These are phyloP conservation scores for Scheffersomyces cryptocercus DNA, from an alignment of 1,139 yeast genomes.

Conservation along the genomic window DNA sequence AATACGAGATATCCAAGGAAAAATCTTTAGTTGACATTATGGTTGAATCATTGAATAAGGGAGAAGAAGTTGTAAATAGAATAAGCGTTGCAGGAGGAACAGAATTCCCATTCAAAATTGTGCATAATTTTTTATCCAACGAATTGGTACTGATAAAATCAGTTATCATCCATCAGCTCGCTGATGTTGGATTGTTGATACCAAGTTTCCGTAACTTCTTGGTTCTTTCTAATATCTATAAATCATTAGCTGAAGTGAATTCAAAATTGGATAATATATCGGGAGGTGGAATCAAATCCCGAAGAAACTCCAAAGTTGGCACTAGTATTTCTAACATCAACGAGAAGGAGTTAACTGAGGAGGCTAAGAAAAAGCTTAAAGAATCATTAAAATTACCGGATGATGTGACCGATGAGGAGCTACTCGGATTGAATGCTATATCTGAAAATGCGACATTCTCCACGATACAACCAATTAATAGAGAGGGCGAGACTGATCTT, in stretches of 20 bases:
- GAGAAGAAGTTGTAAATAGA: conserved; percentile 11
- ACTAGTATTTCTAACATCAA: conserved; percentile 1
- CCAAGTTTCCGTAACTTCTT: conserved; percentile 34
- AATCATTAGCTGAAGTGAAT: not conserved
- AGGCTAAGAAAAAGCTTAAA: conserved; percentile 31
- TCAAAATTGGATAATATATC: not conserved
- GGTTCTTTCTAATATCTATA: conserved; percentile 24
- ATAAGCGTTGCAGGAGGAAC: conserved; percentile 6
- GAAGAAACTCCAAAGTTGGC: conserved; percentile 9
- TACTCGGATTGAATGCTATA: conserved; percentile 36
- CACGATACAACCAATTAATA: conserved; percentile 19
- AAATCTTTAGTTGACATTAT: conserved; percentile 7
- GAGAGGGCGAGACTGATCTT: conserved; percentile 19
- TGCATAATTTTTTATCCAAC: conserved; percentile 4
- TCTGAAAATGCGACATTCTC: conserved; percentile 21
- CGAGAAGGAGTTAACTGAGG: conserved; percentile 16
- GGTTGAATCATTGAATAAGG: conserved; percentile 20
- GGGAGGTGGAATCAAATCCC: conserved; percentile 4
- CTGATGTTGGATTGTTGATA: conserved; percentile 26
- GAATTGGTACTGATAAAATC: conserved; percentile 21
- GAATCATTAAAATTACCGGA: conserved; percentile 38
- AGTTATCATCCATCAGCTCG: conserved; percentile 22
- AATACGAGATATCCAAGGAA: conserved; percentile 10
- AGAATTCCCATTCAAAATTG: conserved; percentile 8
- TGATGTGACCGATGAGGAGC: conserved; percentile 43